Evolutionary conservation across 371 early-diverging fungal genomes (phyloP), one percentile per base, ranked within the genome.

Genomic region (Mortierella sp.): DNA sequence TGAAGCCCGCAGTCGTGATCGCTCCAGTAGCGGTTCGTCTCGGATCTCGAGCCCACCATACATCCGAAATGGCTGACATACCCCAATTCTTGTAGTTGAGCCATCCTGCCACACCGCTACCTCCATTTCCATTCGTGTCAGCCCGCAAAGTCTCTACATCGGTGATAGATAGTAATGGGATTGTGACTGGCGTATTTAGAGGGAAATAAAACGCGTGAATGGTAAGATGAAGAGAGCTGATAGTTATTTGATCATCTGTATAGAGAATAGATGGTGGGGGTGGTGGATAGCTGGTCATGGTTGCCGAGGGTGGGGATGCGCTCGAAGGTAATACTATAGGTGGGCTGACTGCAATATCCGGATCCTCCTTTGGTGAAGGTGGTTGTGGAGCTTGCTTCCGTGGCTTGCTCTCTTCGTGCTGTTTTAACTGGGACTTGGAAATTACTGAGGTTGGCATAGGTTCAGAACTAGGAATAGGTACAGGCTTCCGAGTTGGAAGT

Each of bases 201-300:
- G 81, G 81, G 26, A 80, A 75, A 42, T 80, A 80, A 42, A 80
- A 80, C 13, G 75, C 66, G 37, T 80, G 81, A 22, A 80, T 80
- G 31, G 81, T 80, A 37, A 80, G 62, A 28, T 80, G 81, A 51
- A 80, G 43, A 19, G 81, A 74, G 58, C 75, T 75, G 22, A 80
- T 68, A 1, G 81, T 80, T 32, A 80, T 80, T 19, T 70, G 66
- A 29, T 75, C 81, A 37, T 80, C 81, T 13, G 68, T 75, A 62
- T 80, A 80, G 0, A 80, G 57, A 58, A 80, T 80, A 26, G 66
- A 56, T 3, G 81, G 81, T 12, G 81, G 75, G 3, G 72, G 75
- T n/a, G 81, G 81, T 7, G 81, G 81, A 35, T 80, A 80, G 19
- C 60, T 64, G 1, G 63, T 56, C 57, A 68, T 40, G 22, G 55